A percentile compares a stretch with the other conserved stretches of the same genome.
phyloP scores from a whole-genome alignment of 352 stramenopile species.

The Pythium monospermum region DNA sequence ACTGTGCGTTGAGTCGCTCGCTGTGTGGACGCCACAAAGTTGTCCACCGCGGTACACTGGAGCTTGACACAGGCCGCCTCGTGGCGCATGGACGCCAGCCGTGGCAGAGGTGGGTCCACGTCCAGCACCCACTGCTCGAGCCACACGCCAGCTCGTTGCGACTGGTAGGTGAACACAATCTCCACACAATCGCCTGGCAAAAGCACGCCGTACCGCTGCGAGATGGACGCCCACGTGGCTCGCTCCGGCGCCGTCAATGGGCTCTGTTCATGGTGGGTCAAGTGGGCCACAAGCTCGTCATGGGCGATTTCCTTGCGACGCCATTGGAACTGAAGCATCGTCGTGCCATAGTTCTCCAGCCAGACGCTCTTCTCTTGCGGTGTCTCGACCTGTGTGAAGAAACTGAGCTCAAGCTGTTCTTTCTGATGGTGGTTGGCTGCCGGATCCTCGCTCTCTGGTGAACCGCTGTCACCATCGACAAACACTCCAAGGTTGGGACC shows the following conservation, averaged over 20 bases:
- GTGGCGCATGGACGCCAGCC: constrained; percentile 8
- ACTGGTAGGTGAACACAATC: constrained; percentile 62
- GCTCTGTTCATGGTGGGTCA: constrained; percentile 9
- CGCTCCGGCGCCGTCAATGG: constrained; percentile 18
- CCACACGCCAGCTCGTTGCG: constrained; percentile 39
- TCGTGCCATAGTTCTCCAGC: constrained; percentile 49
- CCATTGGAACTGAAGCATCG: constrained; percentile 57
- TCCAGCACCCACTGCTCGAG: constrained; percentile 71
- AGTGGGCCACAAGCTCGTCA: constrained; percentile 2
- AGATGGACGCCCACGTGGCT: constrained; percentile 38
- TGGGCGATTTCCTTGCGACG: constrained; percentile 23
- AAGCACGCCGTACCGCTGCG: constrained; percentile 33
- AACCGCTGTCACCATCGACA: neutral
- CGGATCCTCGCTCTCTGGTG: neutral
- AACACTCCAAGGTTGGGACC: constrained; percentile 16
- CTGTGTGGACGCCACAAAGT: constrained; percentile 35
- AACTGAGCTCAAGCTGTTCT: constrained; percentile 30
- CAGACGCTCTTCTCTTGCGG: constrained; percentile 36
- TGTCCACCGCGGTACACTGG: constrained; percentile 57
- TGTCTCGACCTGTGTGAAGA: constrained; percentile 34
- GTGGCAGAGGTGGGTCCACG: constrained; percentile 31
- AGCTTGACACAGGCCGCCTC: constrained; percentile 29
- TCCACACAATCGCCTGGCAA: constrained; percentile 45
- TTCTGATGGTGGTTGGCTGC: neutral
- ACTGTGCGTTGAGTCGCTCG: constrained; percentile 12